Conservation (phyloP, 495 filamentous ascomycete genomes). For the Pyrenula aspistea region DNA sequence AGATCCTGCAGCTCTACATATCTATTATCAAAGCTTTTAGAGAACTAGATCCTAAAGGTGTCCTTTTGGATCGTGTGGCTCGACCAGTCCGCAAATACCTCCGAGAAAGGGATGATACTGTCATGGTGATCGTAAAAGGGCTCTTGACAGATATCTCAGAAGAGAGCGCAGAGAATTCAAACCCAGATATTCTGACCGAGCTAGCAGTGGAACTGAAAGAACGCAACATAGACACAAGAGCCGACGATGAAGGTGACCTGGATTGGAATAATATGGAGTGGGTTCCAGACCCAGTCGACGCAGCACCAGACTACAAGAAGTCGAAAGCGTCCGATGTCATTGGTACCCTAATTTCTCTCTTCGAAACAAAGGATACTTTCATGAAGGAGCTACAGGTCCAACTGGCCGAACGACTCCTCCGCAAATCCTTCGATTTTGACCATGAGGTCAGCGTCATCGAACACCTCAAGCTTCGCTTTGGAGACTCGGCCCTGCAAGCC, state of each 20-base stretch:
- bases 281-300: slow-evolving; percentile 86
- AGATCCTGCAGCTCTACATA: slow-evolving; percentile 85
- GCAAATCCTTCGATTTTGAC: slow-evolving; percentile 55
- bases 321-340: slow-evolving; percentile 89
- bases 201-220: slow-evolving; percentile 63
- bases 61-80: slow-evolving; percentile 77
- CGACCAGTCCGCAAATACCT: slow-evolving; percentile 76
- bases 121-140: slow-evolving; percentile 75
- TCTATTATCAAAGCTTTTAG: slow-evolving; percentile 83
- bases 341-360: slow-evolving; percentile 73
- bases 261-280: slow-evolving; percentile 87
- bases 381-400: slow-evolving; percentile 86
- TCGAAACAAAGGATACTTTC: slow-evolving; percentile 78
- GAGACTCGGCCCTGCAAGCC: slow-evolving; percentile 70
- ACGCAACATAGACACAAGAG: slow-evolving; percentile 35
- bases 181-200: slow-evolving; percentile 48
- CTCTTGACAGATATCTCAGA: slow-evolving; percentile 59
- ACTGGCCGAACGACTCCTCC: slow-evolving; percentile 67
- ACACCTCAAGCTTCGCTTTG: slow-evolving; percentile 79
- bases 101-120: slow-evolving; percentile 86
- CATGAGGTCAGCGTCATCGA: slow-evolving; percentile 75
- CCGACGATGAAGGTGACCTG: slow-evolving; percentile 51
- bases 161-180: slow-evolving; percentile 19
- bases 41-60: slow-evolving; percentile 80
- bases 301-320: slow-evolving; percentile 79